These are phyloP conservation scores for Dicorynia guianensis DNA, from an alignment of 306 rosid genomes.

Conservation along the genomic window DNA sequence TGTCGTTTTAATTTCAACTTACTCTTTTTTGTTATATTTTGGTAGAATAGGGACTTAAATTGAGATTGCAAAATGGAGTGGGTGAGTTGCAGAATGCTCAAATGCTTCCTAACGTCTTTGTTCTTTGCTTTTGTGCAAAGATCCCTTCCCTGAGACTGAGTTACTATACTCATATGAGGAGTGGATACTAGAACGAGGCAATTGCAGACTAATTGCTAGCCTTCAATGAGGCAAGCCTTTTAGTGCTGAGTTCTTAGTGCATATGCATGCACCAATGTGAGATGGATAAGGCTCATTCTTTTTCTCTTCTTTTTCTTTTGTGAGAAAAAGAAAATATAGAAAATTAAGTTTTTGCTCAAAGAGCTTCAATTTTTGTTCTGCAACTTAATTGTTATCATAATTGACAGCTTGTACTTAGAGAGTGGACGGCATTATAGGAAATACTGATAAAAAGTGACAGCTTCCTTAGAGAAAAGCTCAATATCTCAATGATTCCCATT, in stretches of 20 bases:
- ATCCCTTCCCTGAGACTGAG: too few species aligned
- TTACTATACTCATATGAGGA: too few species aligned
- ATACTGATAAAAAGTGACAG: slow-evolving; percentile 12
- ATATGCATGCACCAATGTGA: slow-evolving; percentile 36
- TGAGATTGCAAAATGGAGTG: too few species aligned
- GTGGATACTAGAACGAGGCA: too few species aligned
- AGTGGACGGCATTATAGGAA: slow-evolving; percentile 1
- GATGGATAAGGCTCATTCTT: neutral
- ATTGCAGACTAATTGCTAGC: neutral
- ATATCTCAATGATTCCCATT: neutral
- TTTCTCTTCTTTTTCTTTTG: slow-evolving; percentile 21
- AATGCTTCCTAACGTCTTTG: too few species aligned
- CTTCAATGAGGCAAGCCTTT: neutral
- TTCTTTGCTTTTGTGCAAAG: too few species aligned
- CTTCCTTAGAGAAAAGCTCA: neutral
- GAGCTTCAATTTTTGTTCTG: slow-evolving; percentile 31
- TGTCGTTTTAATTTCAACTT: too few species aligned
- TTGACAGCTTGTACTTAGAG: slow-evolving; percentile 2
- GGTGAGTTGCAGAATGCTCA: too few species aligned
- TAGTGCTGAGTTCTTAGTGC: neutral
- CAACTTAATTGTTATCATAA: slow-evolving; percentile 20
- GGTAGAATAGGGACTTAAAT: too few species aligned
- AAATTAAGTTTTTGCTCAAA: slow-evolving; percentile 17
- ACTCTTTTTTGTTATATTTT: too few species aligned
- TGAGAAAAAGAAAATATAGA: slow-evolving; percentile 19